A percentile compares a stretch with the other conserved stretches of the same genome.
phyloP scores from a whole-genome alignment of 257 asterid species.

The Knoxia roxburghii region DNA sequence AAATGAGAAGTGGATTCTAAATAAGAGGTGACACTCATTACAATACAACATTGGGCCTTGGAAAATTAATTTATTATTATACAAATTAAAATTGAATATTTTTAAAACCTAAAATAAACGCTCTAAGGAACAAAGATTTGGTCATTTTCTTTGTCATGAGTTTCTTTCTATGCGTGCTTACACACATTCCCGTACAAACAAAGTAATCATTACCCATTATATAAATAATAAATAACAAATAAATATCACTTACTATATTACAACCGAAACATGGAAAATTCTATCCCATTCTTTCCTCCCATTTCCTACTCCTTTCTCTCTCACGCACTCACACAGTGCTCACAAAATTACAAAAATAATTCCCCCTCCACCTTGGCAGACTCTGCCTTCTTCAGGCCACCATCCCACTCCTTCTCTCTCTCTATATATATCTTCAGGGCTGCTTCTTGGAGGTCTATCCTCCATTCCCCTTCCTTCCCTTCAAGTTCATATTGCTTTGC shows the following conservation, averaged over 20 bases:
- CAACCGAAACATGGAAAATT: conserved; percentile 2
- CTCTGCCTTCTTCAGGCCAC: too few relatives aligned
- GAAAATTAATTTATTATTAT: too few relatives aligned
- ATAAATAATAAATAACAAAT: background rate
- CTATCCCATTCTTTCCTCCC: background rate
- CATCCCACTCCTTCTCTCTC: conserved; percentile 10
- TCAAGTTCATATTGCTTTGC: conserved; percentile 7
- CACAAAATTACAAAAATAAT: background rate
- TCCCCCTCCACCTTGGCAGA: too few relatives aligned
- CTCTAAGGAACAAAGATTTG: too few relatives aligned
- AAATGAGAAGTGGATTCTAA: too few relatives aligned
- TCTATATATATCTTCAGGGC: conserved; percentile 23
- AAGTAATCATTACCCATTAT: conserved; percentile 22
- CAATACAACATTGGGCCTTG: too few relatives aligned
- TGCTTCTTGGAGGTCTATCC: conserved; percentile 10
- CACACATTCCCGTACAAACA: conserved; percentile 32
- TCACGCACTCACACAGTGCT: conserved; percentile 9
- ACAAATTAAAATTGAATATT: too few relatives aligned
- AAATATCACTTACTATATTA: too few relatives aligned
- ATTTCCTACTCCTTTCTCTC: conserved; percentile 7
- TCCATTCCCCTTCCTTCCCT: background rate
- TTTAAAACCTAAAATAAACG: too few relatives aligned
- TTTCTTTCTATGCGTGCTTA: conserved; percentile 21
- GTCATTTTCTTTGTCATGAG: too few relatives aligned
- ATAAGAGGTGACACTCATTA: too few relatives aligned